A percentile compares a stretch with the other conserved stretches of the same genome.
These are phyloP conservation scores for Spathaspora sp. DNA, from an alignment of 1,139 yeast species.

Conservation along the genomic window DNA sequence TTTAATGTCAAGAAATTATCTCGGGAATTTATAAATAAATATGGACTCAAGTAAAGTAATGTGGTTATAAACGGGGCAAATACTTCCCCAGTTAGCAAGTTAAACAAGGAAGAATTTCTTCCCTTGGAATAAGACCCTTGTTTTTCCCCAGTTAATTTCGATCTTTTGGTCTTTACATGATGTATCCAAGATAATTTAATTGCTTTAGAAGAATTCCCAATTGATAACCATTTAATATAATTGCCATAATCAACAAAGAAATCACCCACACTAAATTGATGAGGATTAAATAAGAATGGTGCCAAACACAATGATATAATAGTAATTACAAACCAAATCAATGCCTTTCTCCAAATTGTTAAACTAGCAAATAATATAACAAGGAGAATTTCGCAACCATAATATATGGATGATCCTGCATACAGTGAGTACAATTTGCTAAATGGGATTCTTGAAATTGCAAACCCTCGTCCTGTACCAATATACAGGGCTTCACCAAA, in stretches of 20 bases:
- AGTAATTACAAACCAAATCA: constrained; percentile 84
- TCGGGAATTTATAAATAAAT: constrained; percentile 59
- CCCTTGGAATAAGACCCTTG: constrained; percentile 16
- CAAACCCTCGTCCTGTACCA: constrained; percentile 85
- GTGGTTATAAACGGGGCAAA: constrained; percentile 47
- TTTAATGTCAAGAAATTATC: constrained; percentile 59
- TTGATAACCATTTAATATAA: constrained; percentile 64
- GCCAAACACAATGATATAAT: constrained; percentile 70
- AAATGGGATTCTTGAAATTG: constrained; percentile 66
- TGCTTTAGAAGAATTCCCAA: constrained; percentile 54
- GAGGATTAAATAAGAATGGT: constrained; percentile 84
- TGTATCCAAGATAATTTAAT: constrained; percentile 61
- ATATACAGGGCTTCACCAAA: constrained; percentile 85
- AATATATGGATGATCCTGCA: constrained; percentile 61
- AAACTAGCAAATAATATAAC: constrained; percentile 62
- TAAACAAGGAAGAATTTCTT: constrained; percentile 31
- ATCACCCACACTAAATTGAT: constrained; percentile 69
- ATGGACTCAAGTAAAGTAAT: constrained; percentile 52
- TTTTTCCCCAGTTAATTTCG: constrained; percentile 68
- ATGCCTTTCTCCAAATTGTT: constrained; percentile 73
- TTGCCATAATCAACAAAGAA: constrained; percentile 73
- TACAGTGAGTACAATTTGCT: constrained; percentile 61
- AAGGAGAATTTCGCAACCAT: constrained; percentile 59
- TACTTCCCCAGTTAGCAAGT: constrained; percentile 54
- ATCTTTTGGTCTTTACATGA: constrained; percentile 51